Base-by-base conservation (phyloP, 2,329 filamentous ascomycete genomes). In the Arthrobotrys conoides region DNA sequence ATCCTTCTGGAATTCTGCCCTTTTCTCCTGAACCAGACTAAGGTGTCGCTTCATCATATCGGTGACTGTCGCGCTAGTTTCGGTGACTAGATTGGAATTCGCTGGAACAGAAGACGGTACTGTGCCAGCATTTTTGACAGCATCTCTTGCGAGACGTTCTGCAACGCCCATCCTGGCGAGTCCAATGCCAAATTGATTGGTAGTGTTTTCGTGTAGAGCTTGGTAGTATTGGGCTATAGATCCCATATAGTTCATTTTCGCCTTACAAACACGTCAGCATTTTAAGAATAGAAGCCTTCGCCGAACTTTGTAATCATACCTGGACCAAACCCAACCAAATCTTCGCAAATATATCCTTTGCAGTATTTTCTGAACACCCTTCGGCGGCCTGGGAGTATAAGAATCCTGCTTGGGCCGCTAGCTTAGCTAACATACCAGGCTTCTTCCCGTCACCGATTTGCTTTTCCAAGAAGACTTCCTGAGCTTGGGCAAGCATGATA, bases 401-500 rank as follows among this genome's bases (percentile, higher is more conserved):
- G 83, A 93, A 94, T 2, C 92, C 92, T 1, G 95, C 93, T 83
- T 99, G 96, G 71, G 94, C 93, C 14, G 96, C 93, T 70, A 99
- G 87, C 84, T 99, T 99, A 3, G 96, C 96, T 80, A 99, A 86
- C 80, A 99, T 87, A 5, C 92, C 95, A 30, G 93, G 90, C 85
- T 98, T 99, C 86, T 98, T 99, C 80, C 92, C 90, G 83, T 98
- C 96, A 14, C 91, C 88, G 80, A 97, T 90, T 85, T 98, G 96
- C 86, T 97, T 98, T 86, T 99, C 96, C 33, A 99, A 87, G 82
- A 99, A 99, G 1, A 98, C 93, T 84, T 99, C 96, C 84, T 99
- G 96, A 3, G 92, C 95, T 85, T 99, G 96, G 0, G 95, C 96
- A 70, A 99, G 89, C 88, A 93, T 98, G 76, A 99, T 90, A 65